These are phyloP conservation scores for Kernera saxatilis DNA, from an alignment of 345 rosid species.

Conservation along the genomic window DNA sequence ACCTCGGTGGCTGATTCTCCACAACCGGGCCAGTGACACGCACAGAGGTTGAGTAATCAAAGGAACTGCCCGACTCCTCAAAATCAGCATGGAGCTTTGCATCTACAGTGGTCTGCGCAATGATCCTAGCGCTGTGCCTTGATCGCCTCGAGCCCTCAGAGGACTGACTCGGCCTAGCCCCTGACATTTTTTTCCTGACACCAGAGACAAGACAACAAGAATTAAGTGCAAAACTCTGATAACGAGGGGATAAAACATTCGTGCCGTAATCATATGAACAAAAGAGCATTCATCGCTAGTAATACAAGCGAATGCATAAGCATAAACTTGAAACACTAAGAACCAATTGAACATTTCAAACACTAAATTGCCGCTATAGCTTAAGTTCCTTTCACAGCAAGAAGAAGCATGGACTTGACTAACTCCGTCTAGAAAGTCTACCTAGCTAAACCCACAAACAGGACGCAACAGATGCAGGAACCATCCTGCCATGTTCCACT, in stretches of 20 bases:
- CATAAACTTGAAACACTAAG: not conserved
- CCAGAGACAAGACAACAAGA: slow-evolving; percentile 9
- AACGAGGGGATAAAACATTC: not conserved
- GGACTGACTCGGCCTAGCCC: slow-evolving; percentile 74
- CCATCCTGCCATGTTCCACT: not conserved
- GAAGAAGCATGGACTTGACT: not conserved
- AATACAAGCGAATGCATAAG: not conserved
- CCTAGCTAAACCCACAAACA: not conserved
- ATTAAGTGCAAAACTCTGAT: not conserved
- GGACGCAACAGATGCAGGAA: not conserved
- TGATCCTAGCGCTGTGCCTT: slow-evolving; percentile 72
- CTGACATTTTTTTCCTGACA: slow-evolving; percentile 53
- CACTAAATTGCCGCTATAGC: not conserved
- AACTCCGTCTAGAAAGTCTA: not conserved
- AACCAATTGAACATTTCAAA: not conserved
- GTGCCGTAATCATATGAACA: not conserved
- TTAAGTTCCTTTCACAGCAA: not conserved
- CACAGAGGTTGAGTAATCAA: slow-evolving; percentile 83
- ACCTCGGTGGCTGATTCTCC: slow-evolving; percentile 60
- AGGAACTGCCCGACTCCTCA: slow-evolving; percentile 85
- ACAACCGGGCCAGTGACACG: slow-evolving; percentile 39
- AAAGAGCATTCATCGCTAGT: not conserved
- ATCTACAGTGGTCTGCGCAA: slow-evolving; percentile 90
- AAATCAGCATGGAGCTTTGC: slow-evolving; percentile 90
- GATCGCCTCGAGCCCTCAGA: slow-evolving; percentile 66